Base-by-base conservation (phyloP, 2,329 filamentous ascomycete genomes). In the Neocucurbitaria cava region DNA sequence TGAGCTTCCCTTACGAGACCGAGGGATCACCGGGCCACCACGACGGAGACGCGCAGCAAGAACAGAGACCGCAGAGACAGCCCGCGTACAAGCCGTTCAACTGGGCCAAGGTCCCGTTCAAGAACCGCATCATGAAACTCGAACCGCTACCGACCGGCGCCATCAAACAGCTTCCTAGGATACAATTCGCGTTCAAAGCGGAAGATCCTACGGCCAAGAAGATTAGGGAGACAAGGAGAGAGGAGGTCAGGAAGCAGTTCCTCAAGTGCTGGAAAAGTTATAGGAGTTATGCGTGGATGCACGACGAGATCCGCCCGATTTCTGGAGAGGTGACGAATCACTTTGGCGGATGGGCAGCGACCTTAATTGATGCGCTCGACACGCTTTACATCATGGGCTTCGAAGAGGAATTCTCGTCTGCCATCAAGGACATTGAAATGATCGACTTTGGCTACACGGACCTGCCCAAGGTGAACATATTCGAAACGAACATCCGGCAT, bases 401-500 rank as follows among this genome's bases (percentile, higher is more conserved):
- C 60, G 75, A 79, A 49, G 72, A 77, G n/a, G 79, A 82, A 39
- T 82, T 81, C 47, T 66, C 75, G 15, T 75, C 76, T 21, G 80
- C 80, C 1, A 77, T 81, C 15, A 63, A 71, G n/a, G 77, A 78
- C 10, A 68, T 78, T 0, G 70, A 77, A 38, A 64, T 62, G 21
- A 78, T 82, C 44, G 73, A 82, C 54, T 79, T 82, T 43, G 72
- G 75, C 3, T 69, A 70, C 18, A 72, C 76, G 4, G 69, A 66
- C 1, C 57, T 74, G 20, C 74, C 77, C 18, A 70, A 65, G 17
- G 59, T 82, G 61, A 82, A 82, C 52, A 76, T 82, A 5, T 81
- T 82, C 52, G 80, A 82, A 58, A 82, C 79, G 0, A 82, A 77
- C 18, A 82, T 98, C 69, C 87, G 94, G 46, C 96, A 97, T 67